phyloP scores from a whole-genome alignment of 179 eudicot genomes.

The Vitellaria paradoxa region DNA sequence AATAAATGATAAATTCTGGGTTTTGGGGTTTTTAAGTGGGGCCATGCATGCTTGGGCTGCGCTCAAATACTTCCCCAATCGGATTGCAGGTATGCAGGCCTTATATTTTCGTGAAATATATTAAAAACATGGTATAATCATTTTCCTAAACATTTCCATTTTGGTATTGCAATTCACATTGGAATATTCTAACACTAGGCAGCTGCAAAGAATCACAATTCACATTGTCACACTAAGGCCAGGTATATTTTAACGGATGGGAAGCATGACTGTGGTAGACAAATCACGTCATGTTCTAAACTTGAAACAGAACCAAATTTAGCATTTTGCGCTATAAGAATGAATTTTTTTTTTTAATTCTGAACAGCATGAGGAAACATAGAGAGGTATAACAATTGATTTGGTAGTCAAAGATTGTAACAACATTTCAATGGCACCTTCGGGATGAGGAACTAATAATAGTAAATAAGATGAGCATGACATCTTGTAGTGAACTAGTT shows the following conservation, averaged over 20 bases:
- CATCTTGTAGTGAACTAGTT: no score
- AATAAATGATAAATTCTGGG: conserved; percentile 71
- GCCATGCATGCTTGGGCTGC: conserved; percentile 88
- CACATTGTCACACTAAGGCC: no score
- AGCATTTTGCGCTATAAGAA: not conserved
- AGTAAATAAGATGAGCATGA: not conserved
- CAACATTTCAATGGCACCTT: not conserved
- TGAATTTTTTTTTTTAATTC: not conserved
- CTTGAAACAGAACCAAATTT: no score
- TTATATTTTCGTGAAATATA: not conserved
- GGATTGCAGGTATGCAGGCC: conserved; percentile 54
- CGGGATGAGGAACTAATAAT: not conserved
- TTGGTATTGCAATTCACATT: not conserved
- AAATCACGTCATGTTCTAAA: not conserved
- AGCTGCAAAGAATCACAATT: no score
- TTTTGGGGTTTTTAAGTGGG: conserved; percentile 77
- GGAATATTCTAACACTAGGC: no score
- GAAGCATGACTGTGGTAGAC: not conserved
- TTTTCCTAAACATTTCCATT: not conserved
- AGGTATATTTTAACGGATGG: no score
- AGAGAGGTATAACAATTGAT: not conserved
- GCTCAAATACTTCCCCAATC: conserved; percentile 64
- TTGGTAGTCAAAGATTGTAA: not conserved
- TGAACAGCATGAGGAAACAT: not conserved
- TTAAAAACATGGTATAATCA: not conserved